phyloP scores from a whole-genome alignment of 495 filamentous ascomycete genomes.

The Hypoxylon cercidicola region DNA sequence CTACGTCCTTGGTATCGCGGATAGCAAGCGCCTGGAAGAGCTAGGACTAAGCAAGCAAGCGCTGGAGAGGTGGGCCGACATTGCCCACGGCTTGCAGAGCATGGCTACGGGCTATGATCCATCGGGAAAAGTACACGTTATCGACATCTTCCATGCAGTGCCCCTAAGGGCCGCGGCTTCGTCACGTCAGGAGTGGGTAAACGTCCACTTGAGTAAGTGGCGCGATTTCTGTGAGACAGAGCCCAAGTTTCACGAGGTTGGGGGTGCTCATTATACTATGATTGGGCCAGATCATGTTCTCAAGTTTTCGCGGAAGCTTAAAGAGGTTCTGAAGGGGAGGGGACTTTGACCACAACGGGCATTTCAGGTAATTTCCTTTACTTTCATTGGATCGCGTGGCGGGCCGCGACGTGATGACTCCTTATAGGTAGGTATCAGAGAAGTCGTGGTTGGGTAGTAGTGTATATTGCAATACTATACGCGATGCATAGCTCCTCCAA shows the following conservation, averaged over 20 bases:
- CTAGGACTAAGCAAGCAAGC: slow-evolving; percentile 48
- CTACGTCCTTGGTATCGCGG: slow-evolving; percentile 44
- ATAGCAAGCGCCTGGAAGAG: slow-evolving; percentile 47
- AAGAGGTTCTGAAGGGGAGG: slow-evolving; percentile 40
- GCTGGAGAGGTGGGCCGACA: slow-evolving; percentile 52
- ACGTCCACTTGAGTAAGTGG: slow-evolving; percentile 57
- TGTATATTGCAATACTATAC: too few species aligned
- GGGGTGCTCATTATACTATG: slow-evolving; percentile 58
- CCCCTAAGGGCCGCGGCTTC: slow-evolving; percentile 56
- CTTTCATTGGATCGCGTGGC: too few species aligned
- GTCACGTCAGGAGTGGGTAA: slow-evolving; percentile 55
- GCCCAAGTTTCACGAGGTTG: slow-evolving; percentile 46
- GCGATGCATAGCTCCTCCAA: too few species aligned
- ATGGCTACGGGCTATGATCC: slow-evolving; percentile 65
- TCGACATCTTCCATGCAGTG: slow-evolving; percentile 63
- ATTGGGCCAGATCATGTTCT: slow-evolving; percentile 49
- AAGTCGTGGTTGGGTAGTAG: too few species aligned
- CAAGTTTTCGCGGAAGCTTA: slow-evolving; percentile 46
- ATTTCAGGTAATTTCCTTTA: too few species aligned
- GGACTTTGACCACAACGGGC: too few species aligned
- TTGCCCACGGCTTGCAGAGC: slow-evolving; percentile 58
- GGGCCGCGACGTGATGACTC: too few species aligned
- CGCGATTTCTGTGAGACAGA: slow-evolving; percentile 48
- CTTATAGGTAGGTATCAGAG: too few species aligned
- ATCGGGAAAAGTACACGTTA: slow-evolving; percentile 46